These are phyloP conservation scores for Chalciporus pseudorubinellus DNA, from an alignment of 768 basidiomycete species.

Conservation along the genomic window DNA sequence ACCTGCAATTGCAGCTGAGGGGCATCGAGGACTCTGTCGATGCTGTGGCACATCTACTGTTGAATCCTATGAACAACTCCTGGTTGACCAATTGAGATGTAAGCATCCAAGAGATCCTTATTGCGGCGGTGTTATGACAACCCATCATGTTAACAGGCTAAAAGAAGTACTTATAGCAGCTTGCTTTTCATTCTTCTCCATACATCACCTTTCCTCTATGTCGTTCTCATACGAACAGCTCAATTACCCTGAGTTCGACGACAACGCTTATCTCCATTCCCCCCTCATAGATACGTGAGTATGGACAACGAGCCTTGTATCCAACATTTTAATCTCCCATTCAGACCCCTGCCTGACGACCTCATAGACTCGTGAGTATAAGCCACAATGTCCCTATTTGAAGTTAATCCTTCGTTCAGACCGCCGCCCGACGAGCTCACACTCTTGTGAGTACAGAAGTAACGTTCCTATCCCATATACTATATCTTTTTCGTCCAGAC, in stretches of 20 bases:
- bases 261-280: background rate
- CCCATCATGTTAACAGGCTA: background rate
- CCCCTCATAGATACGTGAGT: background rate
- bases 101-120: background rate
- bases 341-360: background rate
- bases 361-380: no score
- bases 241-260: background rate
- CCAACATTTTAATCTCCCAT: background rate
- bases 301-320: background rate
- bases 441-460: no score
- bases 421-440: background rate
- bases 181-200: background rate
- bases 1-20: no score
- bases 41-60: background rate
- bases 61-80: background rate
- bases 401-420: background rate
- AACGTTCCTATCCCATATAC: no score
- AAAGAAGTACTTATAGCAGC: background rate
- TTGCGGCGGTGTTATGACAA: background rate
- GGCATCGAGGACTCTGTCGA: no score
- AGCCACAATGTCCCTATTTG: no score
- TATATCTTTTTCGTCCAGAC: no score
- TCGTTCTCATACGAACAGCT: background rate
- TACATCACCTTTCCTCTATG: background rate
- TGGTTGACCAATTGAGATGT: background rate